These are phyloP conservation scores for Lentinula novae-zelandiae DNA, from an alignment of 1,284 basidiomycete genomes.

Conservation along the genomic window DNA sequence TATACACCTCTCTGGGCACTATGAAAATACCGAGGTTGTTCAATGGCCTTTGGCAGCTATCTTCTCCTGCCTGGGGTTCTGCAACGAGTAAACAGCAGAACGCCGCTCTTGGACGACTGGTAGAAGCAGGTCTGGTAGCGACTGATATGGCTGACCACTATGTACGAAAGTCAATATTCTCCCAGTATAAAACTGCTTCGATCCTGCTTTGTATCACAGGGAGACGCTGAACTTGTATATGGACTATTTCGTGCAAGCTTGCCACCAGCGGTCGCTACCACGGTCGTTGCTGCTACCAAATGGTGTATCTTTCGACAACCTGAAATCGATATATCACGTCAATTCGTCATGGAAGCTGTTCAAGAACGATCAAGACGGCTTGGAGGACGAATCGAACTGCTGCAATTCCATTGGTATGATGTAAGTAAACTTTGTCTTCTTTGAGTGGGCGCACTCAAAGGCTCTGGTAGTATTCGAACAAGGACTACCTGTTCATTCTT, in stretches of 20 bases:
- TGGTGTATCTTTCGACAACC: constrained; percentile 18
- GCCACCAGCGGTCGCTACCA: not conserved
- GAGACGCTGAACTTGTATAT: constrained; percentile 17
- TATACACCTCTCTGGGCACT: constrained; percentile 9
- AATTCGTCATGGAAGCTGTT: constrained; percentile 16
- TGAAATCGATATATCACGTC: constrained; percentile 4
- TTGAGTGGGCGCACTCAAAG: constrained; percentile 14
- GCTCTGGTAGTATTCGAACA: constrained; percentile 46
- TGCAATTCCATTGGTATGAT: constrained; percentile 20
- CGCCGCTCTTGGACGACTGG: constrained; percentile 38
- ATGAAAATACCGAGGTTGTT: constrained; percentile 35
- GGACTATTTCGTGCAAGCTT: constrained; percentile 14
- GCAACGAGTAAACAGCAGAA: constrained; percentile 38
- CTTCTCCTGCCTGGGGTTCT: constrained; percentile 47
- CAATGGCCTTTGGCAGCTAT: constrained; percentile 49
- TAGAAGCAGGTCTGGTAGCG: constrained; percentile 32
- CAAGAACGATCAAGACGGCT: constrained; percentile 14
- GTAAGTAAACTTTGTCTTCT: constrained; percentile 5
- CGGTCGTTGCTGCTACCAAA: constrained; percentile 16
- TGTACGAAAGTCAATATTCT: constrained; percentile 2
- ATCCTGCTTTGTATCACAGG: constrained; percentile 5
- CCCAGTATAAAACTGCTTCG: not conserved
- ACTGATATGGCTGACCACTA: constrained; percentile 19
- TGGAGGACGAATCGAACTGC: constrained; percentile 15
- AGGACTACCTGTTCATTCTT: constrained; percentile 50